phyloP scores from a whole-genome alignment of 164 flowering plant genomes.

The Aristolochia fimbriata region DNA sequence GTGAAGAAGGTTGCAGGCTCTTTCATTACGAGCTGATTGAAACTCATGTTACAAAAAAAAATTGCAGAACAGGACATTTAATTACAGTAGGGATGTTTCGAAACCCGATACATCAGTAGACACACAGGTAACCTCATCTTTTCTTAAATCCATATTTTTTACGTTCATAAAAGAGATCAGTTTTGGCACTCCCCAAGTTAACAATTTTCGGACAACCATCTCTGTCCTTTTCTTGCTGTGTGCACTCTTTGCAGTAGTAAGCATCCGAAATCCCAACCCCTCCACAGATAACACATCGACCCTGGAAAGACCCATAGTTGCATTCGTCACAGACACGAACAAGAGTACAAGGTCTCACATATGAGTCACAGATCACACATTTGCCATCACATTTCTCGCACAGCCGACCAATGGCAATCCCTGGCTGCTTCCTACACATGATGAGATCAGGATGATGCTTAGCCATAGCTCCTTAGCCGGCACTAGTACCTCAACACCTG shows the following conservation, averaged over 20 bases:
- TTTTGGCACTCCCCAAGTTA: constrained; percentile 78
- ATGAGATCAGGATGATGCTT: constrained; percentile 76
- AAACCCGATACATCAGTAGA: too few relatives aligned
- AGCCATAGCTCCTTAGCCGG: constrained; percentile 27
- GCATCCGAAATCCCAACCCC: constrained; percentile 91
- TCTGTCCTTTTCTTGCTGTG: constrained; percentile 79
- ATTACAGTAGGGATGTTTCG: too few relatives aligned
- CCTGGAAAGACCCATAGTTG: constrained; percentile 84
- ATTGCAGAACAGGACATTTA: too few relatives aligned
- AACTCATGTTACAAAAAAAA: too few relatives aligned
- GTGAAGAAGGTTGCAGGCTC: too few relatives aligned
- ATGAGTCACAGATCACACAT: constrained; percentile 63
- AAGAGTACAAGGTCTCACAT: constrained; percentile 61
- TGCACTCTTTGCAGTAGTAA: constrained; percentile 84
- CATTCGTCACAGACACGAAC: constrained; percentile 84
- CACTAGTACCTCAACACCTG: too few relatives aligned
- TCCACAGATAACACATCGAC: constrained; percentile 75
- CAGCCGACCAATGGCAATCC: constrained; percentile 58
- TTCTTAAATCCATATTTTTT: constrained; percentile 87
- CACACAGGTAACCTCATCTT: constrained; percentile 23
- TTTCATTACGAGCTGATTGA: too few relatives aligned
- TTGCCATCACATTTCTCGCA: constrained; percentile 61
- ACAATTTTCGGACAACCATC: constrained; percentile 85
- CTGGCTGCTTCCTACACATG: constrained; percentile 66
- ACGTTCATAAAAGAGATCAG: constrained; percentile 80